Evolutionary conservation across 176 grass and related monocot genomes (phyloP), one percentile per base, ranked within the genome.

Genomic region (Paspalum vaginatum): DNA sequence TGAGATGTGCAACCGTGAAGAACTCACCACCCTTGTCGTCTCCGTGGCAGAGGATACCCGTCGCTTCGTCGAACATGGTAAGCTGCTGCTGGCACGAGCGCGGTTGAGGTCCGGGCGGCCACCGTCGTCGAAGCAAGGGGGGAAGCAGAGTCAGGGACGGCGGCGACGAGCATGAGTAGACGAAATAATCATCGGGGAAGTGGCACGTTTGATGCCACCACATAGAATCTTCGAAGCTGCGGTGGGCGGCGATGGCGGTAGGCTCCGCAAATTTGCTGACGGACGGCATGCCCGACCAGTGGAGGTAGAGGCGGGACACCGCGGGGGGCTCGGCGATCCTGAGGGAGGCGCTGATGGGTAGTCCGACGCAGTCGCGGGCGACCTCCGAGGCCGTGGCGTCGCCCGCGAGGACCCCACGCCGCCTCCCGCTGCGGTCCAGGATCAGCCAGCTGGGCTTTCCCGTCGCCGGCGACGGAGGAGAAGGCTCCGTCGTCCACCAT

Each of bases 261-360:
- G 79, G 66, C 25, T 57, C 24, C 13, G 0, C 0, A 46, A 63
- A 1, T 20, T 13, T 0, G 39, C 15, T 4, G 5, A 0, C 0
- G 68, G 24, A 18, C 10, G 59, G 68, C 20, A 27, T 18, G 44
- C 6, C 1, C 26, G 58, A 9, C 69, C 37, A 83, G 58, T 83
- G 59, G 69, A 63, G 6, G 68, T 83, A 12, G 4, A 83, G 54
- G 5, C 66, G 67, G 12, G 79, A 81, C 42, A 62, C 55, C 18
- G 4, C 17, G 2, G 79, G 78, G 2, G 52, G 22, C 14, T 11
- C 26, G 25, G 40, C 65, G 52, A 59, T 2, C 22, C 41, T 8
- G 65, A 81, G 65, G 41, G 78, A 70, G 65, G 20, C 65, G 48
- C 7, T 4, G 61, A 79, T 26, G 8, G 49, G 2, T 1, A 52